Evolutionary conservation across 345 rosid genomes (phyloP), one percentile per base, ranked within the genome.

Genomic region (Rhizophora mangle): DNA sequence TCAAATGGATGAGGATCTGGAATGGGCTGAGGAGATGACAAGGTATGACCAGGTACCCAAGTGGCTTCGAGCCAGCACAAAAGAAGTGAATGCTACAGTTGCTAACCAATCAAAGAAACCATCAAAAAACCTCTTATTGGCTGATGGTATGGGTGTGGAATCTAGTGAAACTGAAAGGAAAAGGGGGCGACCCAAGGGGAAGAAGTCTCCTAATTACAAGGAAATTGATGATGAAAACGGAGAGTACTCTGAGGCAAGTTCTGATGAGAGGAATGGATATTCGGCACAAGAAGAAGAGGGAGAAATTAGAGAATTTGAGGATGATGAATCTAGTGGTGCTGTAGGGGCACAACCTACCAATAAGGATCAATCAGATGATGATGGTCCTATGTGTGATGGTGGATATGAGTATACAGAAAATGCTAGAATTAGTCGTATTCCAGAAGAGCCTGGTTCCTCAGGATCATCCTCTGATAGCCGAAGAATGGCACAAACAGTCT

Each of bases 1-100:
- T 85, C 99, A 92, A 81, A 96, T 96, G 99, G 99, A 96, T 84
- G 99, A 92, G 82, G 99, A 96, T 65, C 76, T 87, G 71, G 93
- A 89, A 76, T 96, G 97, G 98, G 85, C 81, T 8, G 90, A 87
- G 79, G 98, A 96, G 79, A 96, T 96, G 99, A 92, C 93, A 37
- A 83, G 79, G 78, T 86, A 87, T 81, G 96, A 92, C 68, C 86
- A 87, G 86, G 98, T 96, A 53, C 99, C 99, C n/a, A 85, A 85
- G 82, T 96, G 99, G 99, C 96, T 96, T 78, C 85, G 98, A 75
- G 90, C 95, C 57, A 83, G 90, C 76, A 79, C 95, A 54, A 83
- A 71, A 73, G 99, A 96, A 72, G 98, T 96, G 78, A 87, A 89
- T 80, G 36, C 85, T 69, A 61, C 82, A 51, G 67, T 96, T 74